Base-by-base conservation (phyloP, 768 basidiomycete genomes). In the Flagelloscypha sp. region DNA sequence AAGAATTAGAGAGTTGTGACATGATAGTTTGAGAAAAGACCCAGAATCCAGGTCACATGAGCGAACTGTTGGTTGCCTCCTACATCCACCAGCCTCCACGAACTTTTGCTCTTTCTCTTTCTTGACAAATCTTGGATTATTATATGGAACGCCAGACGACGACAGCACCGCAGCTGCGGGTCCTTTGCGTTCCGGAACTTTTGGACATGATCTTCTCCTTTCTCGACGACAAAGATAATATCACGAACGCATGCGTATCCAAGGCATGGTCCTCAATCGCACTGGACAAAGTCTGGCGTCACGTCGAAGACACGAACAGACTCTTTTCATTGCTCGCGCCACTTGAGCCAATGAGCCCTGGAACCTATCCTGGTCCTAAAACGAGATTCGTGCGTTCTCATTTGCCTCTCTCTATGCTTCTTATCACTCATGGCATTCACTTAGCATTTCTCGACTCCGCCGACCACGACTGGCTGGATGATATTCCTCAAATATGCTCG, bases 221-320 rank as follows among this genome's bases (percentile, higher is more conserved):
- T 40, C 45, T 76, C 16, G 70, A 71, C 41, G 46, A 46, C 6
- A 21, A 38, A 2, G 51, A 63, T 3, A 68, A 74, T 43, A 58
- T 59, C 1, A 40, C 38, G 2, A 76, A 70, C 33, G 76, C 72
- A 2, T 54, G 57, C 20, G 74, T 79, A 11, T 80, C 72, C 59
- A 76, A 65, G 44, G 46, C 40, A 30, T 82, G 79, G 79, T 73
- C 70, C 2, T 65, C 72, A 8, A 53, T 73, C 17, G 72, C 76
- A 1, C 52, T 80, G 37, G 70, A 78, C 46, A 46, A 57, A n/a
- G 48, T 80, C 0, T 82, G 79, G 79, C 61, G 55, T 35, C 65
- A 75, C 2, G 65, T 79, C 6, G 53, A 61, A 33, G 61, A 70
- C 40, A 50, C 74, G 1, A 35, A 54, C 20, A 57, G 54, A 7